phyloP scores from a whole-genome alignment of 164 flowering plant genomes.

The Aristolochia californica region DNA sequence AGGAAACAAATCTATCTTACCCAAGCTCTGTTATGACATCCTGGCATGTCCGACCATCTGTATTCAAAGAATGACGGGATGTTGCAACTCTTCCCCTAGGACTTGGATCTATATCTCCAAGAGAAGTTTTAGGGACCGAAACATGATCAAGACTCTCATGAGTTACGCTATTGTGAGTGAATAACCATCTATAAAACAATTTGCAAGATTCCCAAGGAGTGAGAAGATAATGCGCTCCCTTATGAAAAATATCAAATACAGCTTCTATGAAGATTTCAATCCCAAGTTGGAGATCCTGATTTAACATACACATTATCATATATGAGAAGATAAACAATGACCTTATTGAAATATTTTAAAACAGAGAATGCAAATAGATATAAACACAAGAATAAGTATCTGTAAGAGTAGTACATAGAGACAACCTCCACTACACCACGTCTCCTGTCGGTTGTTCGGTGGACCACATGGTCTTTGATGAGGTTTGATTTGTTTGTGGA shows the following conservation, averaged over 20 bases:
- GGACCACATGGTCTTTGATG: slow-evolving; percentile 61
- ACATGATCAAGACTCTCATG: slow-evolving; percentile 17
- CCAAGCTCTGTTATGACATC: slow-evolving; percentile 98
- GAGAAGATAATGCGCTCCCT: slow-evolving; percentile 62
- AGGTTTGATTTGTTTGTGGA: slow-evolving; percentile 28
- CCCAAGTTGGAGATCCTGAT: slow-evolving; percentile 90
- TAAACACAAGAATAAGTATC: too few species aligned
- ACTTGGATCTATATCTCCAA: slow-evolving; percentile 66
- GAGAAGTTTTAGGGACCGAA: slow-evolving; percentile 44
- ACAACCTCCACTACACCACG: slow-evolving; percentile 96
- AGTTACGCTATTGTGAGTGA: slow-evolving; percentile 13
- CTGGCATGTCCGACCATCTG: slow-evolving; percentile 87
- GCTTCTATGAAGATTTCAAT: slow-evolving; percentile 81
- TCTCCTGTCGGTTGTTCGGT: slow-evolving; percentile 76
- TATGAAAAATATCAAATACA: slow-evolving; percentile 67
- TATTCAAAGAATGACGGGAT: slow-evolving; percentile 52
- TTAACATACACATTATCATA: background rate
- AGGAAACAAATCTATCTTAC: slow-evolving; percentile 10
- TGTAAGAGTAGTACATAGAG: too few species aligned
- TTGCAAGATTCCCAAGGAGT: slow-evolving; percentile 51
- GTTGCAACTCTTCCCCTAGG: slow-evolving; percentile 49
- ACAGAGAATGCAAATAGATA: too few species aligned
- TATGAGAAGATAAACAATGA: background rate
- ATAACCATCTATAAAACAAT: slow-evolving; percentile 34
- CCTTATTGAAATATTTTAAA: slow-evolving; percentile 1